These are phyloP conservation scores for Penicillium verhagenii DNA, from an alignment of 495 filamentous ascomycete genomes.

Conservation along the genomic window DNA sequence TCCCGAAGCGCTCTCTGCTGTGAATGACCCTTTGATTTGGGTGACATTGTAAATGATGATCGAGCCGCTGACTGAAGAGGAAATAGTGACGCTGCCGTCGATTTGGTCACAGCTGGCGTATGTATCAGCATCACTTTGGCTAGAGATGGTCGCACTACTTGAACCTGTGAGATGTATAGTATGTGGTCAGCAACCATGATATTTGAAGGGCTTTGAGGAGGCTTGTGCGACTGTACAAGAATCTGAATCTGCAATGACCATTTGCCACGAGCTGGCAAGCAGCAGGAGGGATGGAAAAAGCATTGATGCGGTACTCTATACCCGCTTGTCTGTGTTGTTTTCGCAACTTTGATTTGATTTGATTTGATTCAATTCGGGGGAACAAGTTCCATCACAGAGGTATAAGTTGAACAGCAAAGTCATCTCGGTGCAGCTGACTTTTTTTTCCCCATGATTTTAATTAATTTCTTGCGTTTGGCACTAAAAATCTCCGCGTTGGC, in stretches of 20 bases:
- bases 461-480: not conserved
- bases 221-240: not conserved
- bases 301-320: not conserved
- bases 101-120: slow-evolving; percentile 27
- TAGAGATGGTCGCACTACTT: slow-evolving; percentile 24
- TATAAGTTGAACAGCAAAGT: not conserved
- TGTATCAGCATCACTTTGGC: slow-evolving; percentile 29
- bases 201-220: not conserved
- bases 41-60: slow-evolving; percentile 27
- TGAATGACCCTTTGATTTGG: slow-evolving; percentile 26
- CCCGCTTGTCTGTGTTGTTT: not conserved
- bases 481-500: not conserved
- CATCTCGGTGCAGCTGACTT: not conserved
- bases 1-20: slow-evolving; percentile 15
- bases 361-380: not conserved
- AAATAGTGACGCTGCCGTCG: slow-evolving; percentile 26
- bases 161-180: too few relatives aligned
- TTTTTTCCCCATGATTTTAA: not conserved
- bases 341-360: not conserved
- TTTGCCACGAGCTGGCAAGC: slow-evolving; percentile 2
- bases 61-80: slow-evolving; percentile 21
- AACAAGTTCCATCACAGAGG: not conserved
- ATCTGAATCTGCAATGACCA: slow-evolving; percentile 2
- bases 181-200: not conserved
- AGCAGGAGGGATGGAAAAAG: not conserved